Base-by-base conservation (phyloP, 1,284 basidiomycete genomes). In the Apiotrichum brassicae region DNA sequence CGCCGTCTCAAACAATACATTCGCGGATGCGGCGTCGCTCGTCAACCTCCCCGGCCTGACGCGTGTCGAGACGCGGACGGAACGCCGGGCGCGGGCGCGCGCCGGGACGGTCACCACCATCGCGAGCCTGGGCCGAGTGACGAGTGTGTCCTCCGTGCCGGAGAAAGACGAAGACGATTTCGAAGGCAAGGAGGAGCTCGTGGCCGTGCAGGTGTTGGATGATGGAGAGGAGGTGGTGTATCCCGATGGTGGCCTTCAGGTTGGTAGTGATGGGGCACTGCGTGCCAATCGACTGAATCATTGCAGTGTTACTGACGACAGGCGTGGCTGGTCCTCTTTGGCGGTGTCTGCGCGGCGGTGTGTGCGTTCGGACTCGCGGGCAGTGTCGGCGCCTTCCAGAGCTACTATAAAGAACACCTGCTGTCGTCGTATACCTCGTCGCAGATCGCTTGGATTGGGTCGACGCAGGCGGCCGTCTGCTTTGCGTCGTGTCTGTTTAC, bases 351-450 rank as follows among this genome's bases (percentile, higher is more conserved):
- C 28, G 60, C 62, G 1, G 56, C 64, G 19, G 60, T 70, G 44
- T 65, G 61, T 28, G 68, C 64, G 13, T 67, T 67, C 46, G 68
- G 68, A 2, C 54, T 70, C 26, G 63, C 59, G 0, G 63, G 56
- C 2, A 53, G 56, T 4, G 51, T 60, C 16, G 68, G 68, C 6
- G 68, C 62, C 11, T 68, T 65, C 54, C 65, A 70, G 52, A 60
- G 57, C 4, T 62, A 64, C 48, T 70, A 70, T 49, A 35, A 54
- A 24, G 55, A 59, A 5, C 43, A 61, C 42, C 51, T 63, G 26
- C 41, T 70, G 24, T 43, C 49, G 0, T 43, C 51, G 2, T 67
- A 68, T 39, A 48, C 59, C 1, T 25, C 56, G 57, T 60, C 61
- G 12, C 53, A 58, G 26, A 64, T 66, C 12, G 57, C 68, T 8